Base-by-base conservation (phyloP, 345 rosid species). In the Camelina neglecta region DNA sequence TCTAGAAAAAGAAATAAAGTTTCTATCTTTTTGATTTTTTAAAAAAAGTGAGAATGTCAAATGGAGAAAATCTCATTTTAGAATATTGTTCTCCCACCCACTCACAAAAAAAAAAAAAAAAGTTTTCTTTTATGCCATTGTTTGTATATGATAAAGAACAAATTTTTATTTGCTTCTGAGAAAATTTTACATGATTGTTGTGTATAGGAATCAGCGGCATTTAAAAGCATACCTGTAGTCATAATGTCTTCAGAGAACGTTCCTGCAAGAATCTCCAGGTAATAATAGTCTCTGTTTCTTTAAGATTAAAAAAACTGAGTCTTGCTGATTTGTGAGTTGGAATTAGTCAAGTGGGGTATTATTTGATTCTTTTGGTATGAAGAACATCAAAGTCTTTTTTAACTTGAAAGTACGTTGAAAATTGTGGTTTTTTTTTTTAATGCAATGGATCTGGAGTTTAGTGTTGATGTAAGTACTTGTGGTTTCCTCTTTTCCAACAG, bases 221-320 rank as follows among this genome's bases (percentile, higher is more conserved):
- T 84, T 56, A 93, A 82, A 76, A 87, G 92, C 77, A 83, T 91
- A 4, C 98, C 98, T 26, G 98, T 93, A 13, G 96, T 93, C 13
- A 88, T 93, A 18, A 91, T 93, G 98, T 93, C 98, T 2, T 93
- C 98, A 1, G 98, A 93, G 68, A 89, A 93, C 66, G 85, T 87
- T 38, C 98, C 96, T 7, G 85, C 98, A 3, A 87, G 97, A 80
- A 91, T 93, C 61, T 83, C 79, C 72, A 87, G 90, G 90, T 87
- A 56, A 42, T 21, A 1, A 33, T 23, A 2, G 4, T 8, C 55
- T 65, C n/a, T 72, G 56, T 65, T 57, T 41, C 55, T 48, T 23
- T 63, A 15, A 4, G 0, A 4, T 11, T 41, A 20, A 29, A 24
- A 16, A 16, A 29, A 29, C 6, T 21, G 31, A 63, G 35, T 42